phyloP scores from a whole-genome alignment of 441 rosid genomes.

The Adansonia gregorii region DNA sequence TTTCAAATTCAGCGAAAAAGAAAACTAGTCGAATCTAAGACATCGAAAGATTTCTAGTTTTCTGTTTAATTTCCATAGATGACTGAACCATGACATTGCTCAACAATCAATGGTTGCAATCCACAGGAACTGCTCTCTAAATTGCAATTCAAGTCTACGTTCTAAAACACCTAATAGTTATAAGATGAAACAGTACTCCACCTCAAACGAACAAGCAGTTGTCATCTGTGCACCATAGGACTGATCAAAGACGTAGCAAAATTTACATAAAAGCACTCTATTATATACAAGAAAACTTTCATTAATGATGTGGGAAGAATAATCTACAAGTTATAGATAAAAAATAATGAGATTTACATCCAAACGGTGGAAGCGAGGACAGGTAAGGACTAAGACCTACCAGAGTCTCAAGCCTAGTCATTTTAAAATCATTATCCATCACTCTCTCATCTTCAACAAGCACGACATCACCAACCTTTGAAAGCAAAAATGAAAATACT shows the following conservation, averaged over 20 bases:
- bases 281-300: background rate
- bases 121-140: background rate
- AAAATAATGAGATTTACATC: background rate
- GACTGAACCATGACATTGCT: background rate
- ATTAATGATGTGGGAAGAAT: background rate
- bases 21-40: background rate
- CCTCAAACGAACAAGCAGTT: background rate
- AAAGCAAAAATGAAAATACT: background rate
- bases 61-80: background rate
- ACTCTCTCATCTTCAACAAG: slow-evolving; percentile 73
- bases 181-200: slow-evolving; percentile 6
- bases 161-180: slow-evolving; percentile 2
- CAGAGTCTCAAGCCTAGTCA: slow-evolving; percentile 82
- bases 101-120: background rate
- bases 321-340: background rate
- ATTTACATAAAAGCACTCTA: background rate
- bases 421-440: slow-evolving; percentile 58
- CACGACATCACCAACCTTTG: slow-evolving; percentile 86
- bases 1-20: background rate
- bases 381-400: slow-evolving; percentile 41
- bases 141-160: background rate
- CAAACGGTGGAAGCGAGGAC: no score
- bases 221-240: background rate
- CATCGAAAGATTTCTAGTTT: background rate
- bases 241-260: background rate